Conservation (phyloP, 768 basidiomycete species). For the Chlorophyllum brunneum region DNA sequence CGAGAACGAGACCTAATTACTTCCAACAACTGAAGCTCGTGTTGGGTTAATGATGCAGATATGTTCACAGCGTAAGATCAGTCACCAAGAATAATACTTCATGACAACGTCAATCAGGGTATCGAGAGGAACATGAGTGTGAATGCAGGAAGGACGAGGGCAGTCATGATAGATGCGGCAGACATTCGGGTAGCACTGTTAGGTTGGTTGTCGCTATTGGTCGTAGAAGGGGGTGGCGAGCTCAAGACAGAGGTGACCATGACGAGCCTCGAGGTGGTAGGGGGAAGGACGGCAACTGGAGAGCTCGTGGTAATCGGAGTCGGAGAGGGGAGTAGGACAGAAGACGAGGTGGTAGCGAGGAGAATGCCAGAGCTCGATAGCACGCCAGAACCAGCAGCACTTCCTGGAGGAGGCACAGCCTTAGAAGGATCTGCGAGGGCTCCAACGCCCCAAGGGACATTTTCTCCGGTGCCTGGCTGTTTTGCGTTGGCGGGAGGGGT, state of each 20-base stretch:
- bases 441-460: constrained; percentile 69
- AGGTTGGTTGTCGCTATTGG: not conserved
- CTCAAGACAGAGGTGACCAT: constrained; percentile 2
- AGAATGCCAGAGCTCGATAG: constrained; percentile 2
- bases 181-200: constrained; percentile 10
- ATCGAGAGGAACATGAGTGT: constrained; percentile 4
- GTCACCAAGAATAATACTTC: not conserved
- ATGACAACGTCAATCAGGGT: not conserved
- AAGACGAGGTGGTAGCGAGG: not conserved
- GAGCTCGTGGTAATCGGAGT: not conserved
- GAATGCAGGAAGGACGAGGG: constrained; percentile 5
- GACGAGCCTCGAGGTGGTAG: constrained; percentile 3
- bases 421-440: constrained; percentile 42
- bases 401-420: constrained; percentile 34
- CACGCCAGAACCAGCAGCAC: constrained; percentile 13
- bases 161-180: not conserved
- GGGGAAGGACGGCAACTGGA: not conserved
- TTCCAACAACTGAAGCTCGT: not conserved
- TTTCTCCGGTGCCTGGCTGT: constrained; percentile 48
- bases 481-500: constrained; percentile 46
- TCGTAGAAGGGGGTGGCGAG: not conserved
- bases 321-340: not conserved
- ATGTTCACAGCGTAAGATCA: not conserved
- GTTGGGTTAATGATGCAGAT: not conserved
- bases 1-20: not conserved